Percentiles rank a stretch among this genome's conserved stretches.
phyloP scores from a whole-genome alignment of 768 basidiomycete species.

The Suillus paluster region DNA sequence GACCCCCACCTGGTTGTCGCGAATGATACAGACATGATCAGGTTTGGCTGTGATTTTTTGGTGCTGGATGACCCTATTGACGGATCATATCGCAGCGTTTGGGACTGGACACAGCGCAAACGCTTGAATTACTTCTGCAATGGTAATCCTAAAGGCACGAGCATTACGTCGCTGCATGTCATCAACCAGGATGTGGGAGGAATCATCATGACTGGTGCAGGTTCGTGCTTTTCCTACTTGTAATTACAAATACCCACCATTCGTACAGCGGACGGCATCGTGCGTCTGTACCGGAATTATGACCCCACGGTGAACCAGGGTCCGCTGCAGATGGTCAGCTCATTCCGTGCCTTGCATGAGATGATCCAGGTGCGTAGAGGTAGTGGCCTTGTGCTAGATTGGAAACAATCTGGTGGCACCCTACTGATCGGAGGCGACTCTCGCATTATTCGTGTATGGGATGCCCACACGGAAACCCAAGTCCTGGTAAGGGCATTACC shows the following conservation, averaged over 20 bases:
- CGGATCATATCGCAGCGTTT: conserved; percentile 60
- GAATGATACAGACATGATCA: conserved; percentile 85
- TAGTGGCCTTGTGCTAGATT: conserved; percentile 85
- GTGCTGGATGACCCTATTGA: background rate
- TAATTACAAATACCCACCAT: conserved; percentile 7
- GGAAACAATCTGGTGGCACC: conserved; percentile 88
- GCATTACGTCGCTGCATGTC: conserved; percentile 86
- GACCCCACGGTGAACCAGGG: conserved; percentile 73
- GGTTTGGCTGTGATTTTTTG: conserved; percentile 47
- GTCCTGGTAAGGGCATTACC: conserved; percentile 53
- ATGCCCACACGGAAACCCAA: conserved; percentile 87
- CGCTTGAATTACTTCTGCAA: conserved; percentile 86
- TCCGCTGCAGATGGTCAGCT: conserved; percentile 88
- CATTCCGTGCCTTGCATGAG: conserved; percentile 88
- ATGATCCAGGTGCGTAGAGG: conserved; percentile 75
- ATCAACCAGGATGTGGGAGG: conserved; percentile 97
- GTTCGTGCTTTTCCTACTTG: conserved; percentile 46
- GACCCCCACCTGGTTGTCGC: conserved; percentile 88
- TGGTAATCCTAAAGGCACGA: conserved; percentile 80
- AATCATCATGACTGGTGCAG: conserved; percentile 84
- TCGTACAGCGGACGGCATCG: conserved; percentile 80
- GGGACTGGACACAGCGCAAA: conserved; percentile 89
- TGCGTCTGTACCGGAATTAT: conserved; percentile 92
- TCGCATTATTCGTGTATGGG: conserved; percentile 89
- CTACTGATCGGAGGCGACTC: conserved; percentile 93